Base-by-base conservation (phyloP, 495 filamentous ascomycete genomes). In the Penicillium lividum region DNA sequence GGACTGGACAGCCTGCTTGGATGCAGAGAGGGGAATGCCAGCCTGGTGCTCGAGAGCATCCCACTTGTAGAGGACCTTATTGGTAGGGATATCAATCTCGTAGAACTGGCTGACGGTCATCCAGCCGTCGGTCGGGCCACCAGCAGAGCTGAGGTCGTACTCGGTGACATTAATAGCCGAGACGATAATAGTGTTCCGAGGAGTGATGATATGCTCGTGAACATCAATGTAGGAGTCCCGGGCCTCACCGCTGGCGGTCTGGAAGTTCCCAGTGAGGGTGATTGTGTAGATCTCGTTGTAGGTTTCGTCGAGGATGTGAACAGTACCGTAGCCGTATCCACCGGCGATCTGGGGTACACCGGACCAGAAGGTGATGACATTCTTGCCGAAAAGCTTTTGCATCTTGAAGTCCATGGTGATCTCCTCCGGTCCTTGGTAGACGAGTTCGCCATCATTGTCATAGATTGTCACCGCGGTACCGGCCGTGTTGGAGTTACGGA, bases 111-210 rank as follows among this genome's bases (percentile, higher is more conserved):
- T 63, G 57, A 77, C 74, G 8, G 74, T 66, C 27, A 82, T 71
- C 75, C 76, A 81, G 46, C 74, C 73, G 51, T 74, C 63, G 6
- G 49, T 33, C 0, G 45, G 54, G 7, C 68, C 74, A 15, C 73
- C 75, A 33, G 71, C 66, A n/a, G 66, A 57, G 3, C 65, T 73
- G 44, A 77, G 59, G 51, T 82, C 73, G 11, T 69, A 52, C 9
- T 66, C 65, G 30, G 77, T 77, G 16, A 72, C 63, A 48, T 79
- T 76, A 53, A 80, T 77, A 29, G 77, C 72, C 16, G 75, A 70
- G 45, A 82, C 77, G 5, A 82, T 65, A n/a, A 80, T 77, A 5
- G 80, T 84, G 51, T 77, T 66, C 22, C 74, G 62, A 11, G 58
- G 42, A 4, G 74, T 77, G 50, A 78, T 70, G 28, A 55, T 65